Conservation (phyloP, 768 basidiomycete species). For the Gymnopilus dilepis region DNA sequence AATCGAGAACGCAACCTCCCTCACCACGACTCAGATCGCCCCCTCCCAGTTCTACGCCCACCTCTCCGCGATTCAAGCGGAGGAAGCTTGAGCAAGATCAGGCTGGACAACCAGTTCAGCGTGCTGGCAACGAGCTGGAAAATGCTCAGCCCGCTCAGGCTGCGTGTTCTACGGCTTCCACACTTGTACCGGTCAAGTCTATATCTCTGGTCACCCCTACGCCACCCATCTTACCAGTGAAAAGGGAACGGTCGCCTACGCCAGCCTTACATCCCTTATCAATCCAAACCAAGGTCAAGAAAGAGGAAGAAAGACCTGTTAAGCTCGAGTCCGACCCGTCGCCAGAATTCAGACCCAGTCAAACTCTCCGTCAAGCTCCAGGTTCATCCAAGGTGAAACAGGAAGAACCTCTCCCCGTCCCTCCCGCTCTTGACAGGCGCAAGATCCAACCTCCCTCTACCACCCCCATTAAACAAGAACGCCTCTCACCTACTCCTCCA, state of each 20-base stretch:
- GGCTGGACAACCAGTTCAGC: background rate
- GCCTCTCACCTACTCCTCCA: background rate
- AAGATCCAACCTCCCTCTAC: background rate
- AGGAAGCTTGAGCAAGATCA: background rate
- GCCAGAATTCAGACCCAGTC: background rate
- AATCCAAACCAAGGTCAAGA: background rate
- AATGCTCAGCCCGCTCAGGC: too few species aligned
- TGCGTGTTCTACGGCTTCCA: background rate
- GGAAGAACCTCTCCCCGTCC: background rate
- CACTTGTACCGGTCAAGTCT: background rate
- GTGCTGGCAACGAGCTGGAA: background rate
- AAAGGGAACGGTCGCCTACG: background rate
- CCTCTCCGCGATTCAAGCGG: background rate
- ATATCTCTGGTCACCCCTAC: too few species aligned
- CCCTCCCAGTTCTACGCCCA: background rate
- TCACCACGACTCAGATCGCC: background rate
- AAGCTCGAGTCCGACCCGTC: background rate
- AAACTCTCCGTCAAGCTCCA: background rate
- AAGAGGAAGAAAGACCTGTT: background rate
- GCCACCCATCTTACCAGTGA: background rate
- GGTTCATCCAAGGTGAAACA: background rate
- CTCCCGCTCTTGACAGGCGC: too few species aligned
- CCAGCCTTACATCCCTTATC: background rate
- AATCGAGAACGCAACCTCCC: background rate
- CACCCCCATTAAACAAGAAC: background rate